phyloP scores from a whole-genome alignment of 805 yeast genomes.

The Wickerhamiella vanderwaltii region DNA sequence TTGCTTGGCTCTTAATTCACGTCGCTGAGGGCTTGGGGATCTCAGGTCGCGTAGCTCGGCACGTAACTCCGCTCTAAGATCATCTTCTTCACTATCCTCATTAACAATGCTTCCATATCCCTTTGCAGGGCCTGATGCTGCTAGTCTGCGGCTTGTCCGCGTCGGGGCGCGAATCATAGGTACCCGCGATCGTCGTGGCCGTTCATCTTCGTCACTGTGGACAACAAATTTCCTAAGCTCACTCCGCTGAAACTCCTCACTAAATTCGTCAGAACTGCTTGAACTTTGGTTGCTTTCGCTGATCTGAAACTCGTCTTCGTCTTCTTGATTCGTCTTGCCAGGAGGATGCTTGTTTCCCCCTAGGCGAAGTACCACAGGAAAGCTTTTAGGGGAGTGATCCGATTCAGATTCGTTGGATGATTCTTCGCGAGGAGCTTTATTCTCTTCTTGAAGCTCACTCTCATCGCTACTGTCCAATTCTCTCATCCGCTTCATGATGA shows the following conservation, averaged over 20 bases:
- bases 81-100: slow-evolving; percentile 14
- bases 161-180: not conserved
- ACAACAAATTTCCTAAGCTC: slow-evolving; percentile 13
- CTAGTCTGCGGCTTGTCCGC: slow-evolving; percentile 2
- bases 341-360: slow-evolving; percentile 2
- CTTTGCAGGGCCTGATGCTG: not conserved
- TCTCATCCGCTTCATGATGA: slow-evolving; percentile 11
- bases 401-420: not conserved
- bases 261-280: slow-evolving; percentile 5
- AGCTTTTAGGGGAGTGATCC: not conserved
- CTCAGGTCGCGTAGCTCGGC: slow-evolving; percentile 20
- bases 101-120: slow-evolving; percentile 1
- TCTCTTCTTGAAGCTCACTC: not conserved
- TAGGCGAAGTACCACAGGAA: slow-evolving; percentile 5
- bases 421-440: not conserved
- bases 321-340: not conserved
- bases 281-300: not conserved
- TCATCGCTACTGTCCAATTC: not conserved
- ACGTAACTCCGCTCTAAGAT: slow-evolving; percentile 14
- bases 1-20: slow-evolving; percentile 19
- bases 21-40: slow-evolving; percentile 14
- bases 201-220: slow-evolving; percentile 16
- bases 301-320: slow-evolving; percentile 9
- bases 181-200: slow-evolving; percentile 6
- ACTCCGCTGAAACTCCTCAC: slow-evolving; percentile 2